Conservation (phyloP, 345 rosid species). For the Lepidium sativum region DNA sequence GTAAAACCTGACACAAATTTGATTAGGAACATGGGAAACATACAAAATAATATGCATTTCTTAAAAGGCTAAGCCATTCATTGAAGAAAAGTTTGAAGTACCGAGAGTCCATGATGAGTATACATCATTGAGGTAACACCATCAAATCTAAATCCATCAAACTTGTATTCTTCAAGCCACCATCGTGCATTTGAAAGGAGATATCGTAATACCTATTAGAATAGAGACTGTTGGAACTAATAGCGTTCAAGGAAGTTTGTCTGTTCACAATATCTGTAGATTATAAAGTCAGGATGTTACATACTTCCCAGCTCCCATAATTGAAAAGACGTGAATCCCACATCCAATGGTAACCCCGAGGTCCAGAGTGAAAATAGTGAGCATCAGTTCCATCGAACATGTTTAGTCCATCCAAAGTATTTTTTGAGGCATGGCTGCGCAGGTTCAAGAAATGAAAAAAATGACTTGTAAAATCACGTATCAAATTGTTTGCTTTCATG, state of each 20-base stretch:
- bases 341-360: slow-evolving; percentile 92
- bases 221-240: slow-evolving; percentile 8
- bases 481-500: background rate
- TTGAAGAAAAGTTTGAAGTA: slow-evolving; percentile 14
- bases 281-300: slow-evolving; percentile 21
- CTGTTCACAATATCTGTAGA: background rate
- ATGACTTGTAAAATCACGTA: background rate
- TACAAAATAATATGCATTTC: background rate
- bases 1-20: background rate
- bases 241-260: background rate
- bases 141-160: slow-evolving; percentile 97
- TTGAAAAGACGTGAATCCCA: slow-evolving; percentile 99
- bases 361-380: slow-evolving; percentile 89
- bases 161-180: slow-evolving; percentile 95
- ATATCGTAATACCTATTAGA: slow-evolving; percentile 64
- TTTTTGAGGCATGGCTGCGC: slow-evolving; percentile 86
- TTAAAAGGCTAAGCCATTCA: background rate
- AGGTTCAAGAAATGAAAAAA: background rate
- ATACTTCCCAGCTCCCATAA: slow-evolving; percentile 97
- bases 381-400: slow-evolving; percentile 97
- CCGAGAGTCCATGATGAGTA: slow-evolving; percentile 94
- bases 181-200: slow-evolving; percentile 97
- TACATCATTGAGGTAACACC: slow-evolving; percentile 99
- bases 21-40: background rate
- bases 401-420: slow-evolving; percentile 85